Base-by-base conservation (phyloP, 192 early-diverging fungal species). In the Coemansia sp. region DNA sequence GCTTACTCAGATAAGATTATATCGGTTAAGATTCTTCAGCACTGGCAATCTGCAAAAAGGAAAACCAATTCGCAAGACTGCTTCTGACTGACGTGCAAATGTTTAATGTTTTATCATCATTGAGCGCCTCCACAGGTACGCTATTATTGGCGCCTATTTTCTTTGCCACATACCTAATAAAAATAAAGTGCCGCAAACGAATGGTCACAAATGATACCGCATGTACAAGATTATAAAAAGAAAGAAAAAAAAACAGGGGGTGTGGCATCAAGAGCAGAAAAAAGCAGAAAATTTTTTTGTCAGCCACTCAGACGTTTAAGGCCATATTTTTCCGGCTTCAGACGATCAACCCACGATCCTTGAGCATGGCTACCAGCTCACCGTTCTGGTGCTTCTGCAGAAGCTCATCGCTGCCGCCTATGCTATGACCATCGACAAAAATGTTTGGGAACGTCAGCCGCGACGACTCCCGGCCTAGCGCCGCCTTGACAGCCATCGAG, bases 401-500 rank as follows among this genome's bases (percentile, higher is more conserved):
- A 7, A 89, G 75, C 48, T 81, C 86, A 59, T 88, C 87, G 58
- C 74, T 75, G 31, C 90, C 90, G 29, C 89, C 90, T 18, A 92
- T 67, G 71, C 89, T 89, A 30, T 69, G 77, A n/a, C 84, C 83
- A n/a, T 83, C 72, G 56, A 92, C 81, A 72, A 89, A 92, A 61
- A 90, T 84, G 67, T 89, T 92, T 53, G 79, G 90, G 84, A 61
- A 92, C 79, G 68, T 88, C 82, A 26, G 77, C 58, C 70, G 90
- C 82, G 51, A 82, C 60, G 64, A 87, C 71, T 79, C 74, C 61
- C 58, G 75, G 39, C 33, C 39, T 35, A 53, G 88, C 71, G 63
- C 87, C 68, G 33, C 70, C 74, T 72, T 91, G 84, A 72, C 64
- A 2, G 88, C 89, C 37, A 64, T 81, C 33, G 79, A 57, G 31